Evolutionary conservation across 345 rosid genomes (phyloP), one percentile per base, ranked within the genome.

Genomic region (Euphorbia peplus): DNA sequence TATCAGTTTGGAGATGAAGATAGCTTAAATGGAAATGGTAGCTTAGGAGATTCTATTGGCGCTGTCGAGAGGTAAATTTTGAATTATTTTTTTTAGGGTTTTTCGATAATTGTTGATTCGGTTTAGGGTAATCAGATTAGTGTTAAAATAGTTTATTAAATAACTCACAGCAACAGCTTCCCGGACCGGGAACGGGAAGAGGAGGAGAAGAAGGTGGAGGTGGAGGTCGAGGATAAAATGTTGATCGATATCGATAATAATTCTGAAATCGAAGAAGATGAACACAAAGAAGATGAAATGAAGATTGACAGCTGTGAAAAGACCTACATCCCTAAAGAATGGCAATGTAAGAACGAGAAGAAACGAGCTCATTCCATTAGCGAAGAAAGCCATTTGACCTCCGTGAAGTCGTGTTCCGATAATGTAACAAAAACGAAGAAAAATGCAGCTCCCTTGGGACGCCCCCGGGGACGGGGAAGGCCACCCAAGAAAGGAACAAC

Each of bases 21-120:
- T 67, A 83, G 84, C 80, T 75, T 79, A 55, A 79, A 75, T 50
- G 88, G 77, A 76, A 88, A 87, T 77, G 86, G 73, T 44, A 90
- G 91, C 83, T 81, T 88, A 73, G 86, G 80, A 53, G 84, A 88
- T 76, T 88, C 87, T 53, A 54, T 76, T 54, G 91, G 88, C 69
- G 82, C 80, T 69, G 65, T 79, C 12, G 80, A 80, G 70, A 88
- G 97, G 97, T 90, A 83, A 80, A 80, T 73, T 39, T 41, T 67
- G 67, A 73, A 76, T 53, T 54, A 44, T 63, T 52, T 60, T 39
- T n/a, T 79, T 87, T 87, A 74, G 83, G 89, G 80, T 81, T 89
- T 86, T 78, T 76, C 63, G 24, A 67, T 55, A 61, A 56, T 22
- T 81, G 64, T 77, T 79, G 73, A 69, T n/a, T n/a, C n/a, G n/a